A percentile compares a stretch with the other conserved stretches of the same genome.
phyloP scores from a whole-genome alignment of 75 land plant species.

The Sequoia sempervirens region DNA sequence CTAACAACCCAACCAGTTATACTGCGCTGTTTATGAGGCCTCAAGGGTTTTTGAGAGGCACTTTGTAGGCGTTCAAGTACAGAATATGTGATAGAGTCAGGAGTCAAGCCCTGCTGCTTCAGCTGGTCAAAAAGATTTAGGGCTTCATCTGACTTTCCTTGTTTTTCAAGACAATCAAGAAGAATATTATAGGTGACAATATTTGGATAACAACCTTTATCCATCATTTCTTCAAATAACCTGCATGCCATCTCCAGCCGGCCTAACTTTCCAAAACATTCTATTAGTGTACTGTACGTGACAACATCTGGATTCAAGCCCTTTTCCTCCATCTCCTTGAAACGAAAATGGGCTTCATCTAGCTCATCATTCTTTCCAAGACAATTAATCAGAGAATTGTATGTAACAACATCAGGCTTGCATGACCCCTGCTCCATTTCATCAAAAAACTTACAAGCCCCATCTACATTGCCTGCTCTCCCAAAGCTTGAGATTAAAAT shows the following conservation, averaged over 20 bases:
- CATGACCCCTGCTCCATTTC: constrained; percentile 57
- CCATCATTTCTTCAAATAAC: constrained; percentile 82
- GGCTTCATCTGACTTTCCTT: constrained; percentile 59
- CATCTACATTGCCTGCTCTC: constrained; percentile 47
- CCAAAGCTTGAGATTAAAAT: constrained; percentile 71
- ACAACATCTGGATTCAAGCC: constrained; percentile 73
- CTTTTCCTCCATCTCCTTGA: constrained; percentile 77
- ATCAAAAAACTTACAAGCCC: constrained; percentile 56
- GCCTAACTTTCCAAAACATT: constrained; percentile 81
- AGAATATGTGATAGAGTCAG: constrained; percentile 66
- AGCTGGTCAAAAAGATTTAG: constrained; percentile 51
- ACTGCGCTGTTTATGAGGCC: constrained; percentile 38
- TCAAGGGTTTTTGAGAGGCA: constrained; percentile 23
- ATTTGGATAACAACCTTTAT: constrained; percentile 58
- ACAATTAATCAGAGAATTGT: constrained; percentile 82
- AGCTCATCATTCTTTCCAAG: constrained; percentile 73
- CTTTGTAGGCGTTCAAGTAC: constrained; percentile 57
- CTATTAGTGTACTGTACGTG: constrained; percentile 77
- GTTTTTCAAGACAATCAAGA: constrained; percentile 67
- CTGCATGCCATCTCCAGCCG: constrained; percentile 71
- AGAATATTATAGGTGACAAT: constrained; percentile 89
- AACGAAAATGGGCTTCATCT: constrained; percentile 75
- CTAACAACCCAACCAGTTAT: constrained; percentile 70
- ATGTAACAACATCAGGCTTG: constrained; percentile 76
- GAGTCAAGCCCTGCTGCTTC: constrained; percentile 69